Conservation (phyloP, 2,329 filamentous ascomycete genomes). For the Cytospora piceae region DNA sequence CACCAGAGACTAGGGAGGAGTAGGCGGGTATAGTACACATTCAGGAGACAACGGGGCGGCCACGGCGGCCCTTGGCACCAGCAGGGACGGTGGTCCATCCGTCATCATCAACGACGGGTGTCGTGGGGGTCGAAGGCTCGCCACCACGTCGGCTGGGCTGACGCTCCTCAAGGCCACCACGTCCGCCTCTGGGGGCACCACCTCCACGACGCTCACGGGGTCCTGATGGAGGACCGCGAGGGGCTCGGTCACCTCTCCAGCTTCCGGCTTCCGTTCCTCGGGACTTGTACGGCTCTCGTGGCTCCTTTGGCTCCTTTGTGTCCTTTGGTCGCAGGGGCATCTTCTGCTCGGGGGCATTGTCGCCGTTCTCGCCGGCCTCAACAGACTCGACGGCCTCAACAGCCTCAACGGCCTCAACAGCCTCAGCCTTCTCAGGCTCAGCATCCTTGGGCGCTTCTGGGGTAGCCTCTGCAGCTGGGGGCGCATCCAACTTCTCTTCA, state of each 20-base stretch:
- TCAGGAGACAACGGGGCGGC: slow-evolving; percentile 32
- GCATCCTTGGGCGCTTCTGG: slow-evolving; percentile 31
- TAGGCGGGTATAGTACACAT: slow-evolving; percentile 25
- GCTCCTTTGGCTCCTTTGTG: slow-evolving; percentile 45
- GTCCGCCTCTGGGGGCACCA: slow-evolving; percentile 46
- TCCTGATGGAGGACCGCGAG: slow-evolving; percentile 50
- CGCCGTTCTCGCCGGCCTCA: slow-evolving; percentile 36
- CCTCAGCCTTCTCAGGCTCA: slow-evolving; percentile 37
- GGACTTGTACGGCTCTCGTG: slow-evolving; percentile 53
- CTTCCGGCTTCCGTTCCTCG: slow-evolving; percentile 61
- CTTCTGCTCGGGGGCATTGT: slow-evolving; percentile 54
- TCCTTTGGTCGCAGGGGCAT: slow-evolving; percentile 42
- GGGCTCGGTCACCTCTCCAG: slow-evolving; percentile 60
- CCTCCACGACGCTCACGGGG: slow-evolving; percentile 46
- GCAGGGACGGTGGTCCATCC: slow-evolving; percentile 65
- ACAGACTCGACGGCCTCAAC: slow-evolving; percentile 33
- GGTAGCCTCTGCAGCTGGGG: slow-evolving; percentile 35
- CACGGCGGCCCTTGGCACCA: slow-evolving; percentile 45
- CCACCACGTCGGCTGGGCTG: slow-evolving; percentile 36
- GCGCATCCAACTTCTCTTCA: slow-evolving; percentile 35
- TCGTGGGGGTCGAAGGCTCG: slow-evolving; percentile 39
- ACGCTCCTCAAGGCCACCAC: slow-evolving; percentile 38
- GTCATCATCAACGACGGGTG: slow-evolving; percentile 57
- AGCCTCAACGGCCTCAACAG: slow-evolving; percentile 36
- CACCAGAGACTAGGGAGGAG: slow-evolving; percentile 15